Evolutionary conservation across 129 eudicot species (phyloP).

Genomic region (Centaurea solstitialis): DNA sequence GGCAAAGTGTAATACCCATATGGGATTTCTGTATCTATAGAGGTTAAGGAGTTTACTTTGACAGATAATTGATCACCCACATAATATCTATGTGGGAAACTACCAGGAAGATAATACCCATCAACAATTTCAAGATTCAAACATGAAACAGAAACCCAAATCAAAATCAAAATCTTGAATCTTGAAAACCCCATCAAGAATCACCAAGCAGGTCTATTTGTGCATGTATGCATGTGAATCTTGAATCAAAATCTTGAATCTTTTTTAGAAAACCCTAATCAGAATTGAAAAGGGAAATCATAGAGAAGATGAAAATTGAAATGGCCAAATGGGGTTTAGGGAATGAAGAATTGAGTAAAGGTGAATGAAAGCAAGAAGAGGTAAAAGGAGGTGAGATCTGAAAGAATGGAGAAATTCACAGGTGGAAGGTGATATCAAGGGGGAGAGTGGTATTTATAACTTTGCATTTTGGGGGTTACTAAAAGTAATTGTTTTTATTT

Average conservation of each 20-base stretch:
- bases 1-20: constrained; percentile 36
- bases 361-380: constrained; percentile 18
- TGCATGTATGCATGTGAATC: neutral
- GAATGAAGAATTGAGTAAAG: neutral
- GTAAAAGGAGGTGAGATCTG: constrained; percentile 13
- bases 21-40: constrained; percentile 40
- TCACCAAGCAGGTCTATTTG: neutral
- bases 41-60: constrained; percentile 40
- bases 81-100: constrained; percentile 28
- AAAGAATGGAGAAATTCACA: constrained; percentile 5
- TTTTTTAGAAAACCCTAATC: neutral
- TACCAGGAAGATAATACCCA: constrained; percentile 40
- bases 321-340: neutral
- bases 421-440: constrained; percentile 16
- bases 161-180: constrained; percentile 6
- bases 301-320: neutral
- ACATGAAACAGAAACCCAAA: constrained; percentile 9
- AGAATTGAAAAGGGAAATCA: neutral
- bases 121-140: constrained; percentile 23
- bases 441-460: constrained; percentile 9
- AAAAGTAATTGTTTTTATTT: neutral
- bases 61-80: constrained; percentile 33
- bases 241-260: constrained; percentile 12
- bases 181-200: constrained; percentile 11
- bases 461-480: neutral